Percentiles rank a stretch among this genome's conserved stretches.
Evolutionary conservation across 2,329 filamentous ascomycete genomes (phyloP).

Genomic region (Talaromyces sp.): DNA sequence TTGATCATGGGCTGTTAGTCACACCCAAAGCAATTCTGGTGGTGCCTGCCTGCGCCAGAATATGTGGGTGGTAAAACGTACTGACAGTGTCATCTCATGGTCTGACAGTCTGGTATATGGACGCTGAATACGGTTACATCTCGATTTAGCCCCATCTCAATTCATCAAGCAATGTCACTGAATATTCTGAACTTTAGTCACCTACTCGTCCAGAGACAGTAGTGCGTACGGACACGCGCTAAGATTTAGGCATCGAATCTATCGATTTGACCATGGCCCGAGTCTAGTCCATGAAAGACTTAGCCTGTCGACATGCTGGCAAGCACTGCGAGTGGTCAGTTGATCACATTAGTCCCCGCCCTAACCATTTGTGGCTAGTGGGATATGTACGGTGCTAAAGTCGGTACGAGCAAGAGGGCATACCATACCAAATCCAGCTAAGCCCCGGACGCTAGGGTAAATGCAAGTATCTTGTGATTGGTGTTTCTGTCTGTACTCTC

Average conservation of each 20-base stretch:
- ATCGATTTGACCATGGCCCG: not conserved
- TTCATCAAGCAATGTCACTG: not conserved
- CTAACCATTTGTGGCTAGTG: not conserved
- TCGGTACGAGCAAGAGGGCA: not conserved
- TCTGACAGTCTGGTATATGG: not conserved
- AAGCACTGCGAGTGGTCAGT: conserved; percentile 8
- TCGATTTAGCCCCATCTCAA: conserved; percentile 1
- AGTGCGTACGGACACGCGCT: not conserved
- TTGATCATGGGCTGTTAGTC: not conserved
- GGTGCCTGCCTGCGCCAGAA: not conserved
- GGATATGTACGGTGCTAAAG: conserved; percentile 4
- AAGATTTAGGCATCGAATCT: conserved; percentile 4
- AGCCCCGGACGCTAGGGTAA: not conserved
- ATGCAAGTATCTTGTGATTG: not conserved
- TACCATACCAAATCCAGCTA: not conserved
- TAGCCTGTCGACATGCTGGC: not conserved
- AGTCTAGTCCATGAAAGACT: not conserved
- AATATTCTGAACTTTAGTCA: not conserved
- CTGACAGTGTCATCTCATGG: not conserved
- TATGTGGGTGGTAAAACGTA: not conserved
- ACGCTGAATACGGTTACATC: not conserved
- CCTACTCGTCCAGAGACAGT: not conserved
- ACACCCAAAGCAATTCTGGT: too few species aligned
- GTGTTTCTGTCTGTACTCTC: not conserved
- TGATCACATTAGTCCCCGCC: not conserved